phyloP scores from a whole-genome alignment of 306 rosid species.

The Dalbergia cochinchinensis region DNA sequence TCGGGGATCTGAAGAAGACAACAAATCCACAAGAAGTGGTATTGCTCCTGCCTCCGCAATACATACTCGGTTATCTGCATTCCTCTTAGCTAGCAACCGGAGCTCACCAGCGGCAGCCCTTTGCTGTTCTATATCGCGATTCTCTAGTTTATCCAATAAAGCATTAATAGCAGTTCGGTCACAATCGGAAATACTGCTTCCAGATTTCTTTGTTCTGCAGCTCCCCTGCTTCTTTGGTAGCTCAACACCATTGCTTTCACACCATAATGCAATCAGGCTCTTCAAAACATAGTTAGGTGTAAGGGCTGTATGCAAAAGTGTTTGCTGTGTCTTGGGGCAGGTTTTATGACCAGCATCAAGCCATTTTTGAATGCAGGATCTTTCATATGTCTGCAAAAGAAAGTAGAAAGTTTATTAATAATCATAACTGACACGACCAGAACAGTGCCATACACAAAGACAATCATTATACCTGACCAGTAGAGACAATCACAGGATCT shows the following conservation, averaged over 20 bases:
- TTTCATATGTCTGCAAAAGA: slow-evolving; percentile 87
- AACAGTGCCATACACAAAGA: slow-evolving; percentile 4
- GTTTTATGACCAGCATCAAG: slow-evolving; percentile 95
- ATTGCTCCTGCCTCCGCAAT: slow-evolving; percentile 98
- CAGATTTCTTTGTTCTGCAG: slow-evolving; percentile 74
- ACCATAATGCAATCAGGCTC: slow-evolving; percentile 95
- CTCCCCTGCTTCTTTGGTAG: slow-evolving; percentile 79
- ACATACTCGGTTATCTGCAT: slow-evolving; percentile 91
- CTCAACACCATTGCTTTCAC: slow-evolving; percentile 96
- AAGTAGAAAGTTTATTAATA: slow-evolving; percentile 35
- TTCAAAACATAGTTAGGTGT: slow-evolving; percentile 97
- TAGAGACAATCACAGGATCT: slow-evolving; percentile 96
- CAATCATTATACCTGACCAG: slow-evolving; percentile 85
- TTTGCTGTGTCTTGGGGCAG: slow-evolving; percentile 96
- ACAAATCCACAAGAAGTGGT: slow-evolving; percentile 85
- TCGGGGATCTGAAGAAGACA: slow-evolving; percentile 82
- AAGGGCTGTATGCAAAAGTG: slow-evolving; percentile 84
- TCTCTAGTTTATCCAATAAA: slow-evolving; percentile 69
- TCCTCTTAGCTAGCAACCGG: slow-evolving; percentile 95
- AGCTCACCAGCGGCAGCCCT: slow-evolving; percentile 97
- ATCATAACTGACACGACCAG: not conserved
- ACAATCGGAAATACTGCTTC: slow-evolving; percentile 79
- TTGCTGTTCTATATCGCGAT: slow-evolving; percentile 77
- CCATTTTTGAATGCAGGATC: slow-evolving; percentile 97
- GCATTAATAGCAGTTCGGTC: slow-evolving; percentile 70